Percentiles rank a stretch among this genome's conserved stretches.
These are phyloP conservation scores for Colletotrichum godetiae DNA, from an alignment of 2,329 filamentous ascomycete genomes.

Conservation along the genomic window DNA sequence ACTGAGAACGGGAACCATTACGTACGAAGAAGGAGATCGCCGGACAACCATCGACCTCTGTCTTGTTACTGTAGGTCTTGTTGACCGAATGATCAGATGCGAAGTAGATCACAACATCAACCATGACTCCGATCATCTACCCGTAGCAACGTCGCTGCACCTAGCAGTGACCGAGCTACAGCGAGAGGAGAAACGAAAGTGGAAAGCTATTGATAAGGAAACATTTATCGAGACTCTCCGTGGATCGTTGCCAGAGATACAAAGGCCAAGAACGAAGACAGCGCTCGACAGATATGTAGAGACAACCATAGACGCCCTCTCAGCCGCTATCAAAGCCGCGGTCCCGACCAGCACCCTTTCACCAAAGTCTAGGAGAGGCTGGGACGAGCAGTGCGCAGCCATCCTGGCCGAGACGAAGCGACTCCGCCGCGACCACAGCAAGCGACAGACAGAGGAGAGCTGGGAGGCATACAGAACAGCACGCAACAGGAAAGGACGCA, in stretches of 20 bases:
- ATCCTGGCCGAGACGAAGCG: not conserved
- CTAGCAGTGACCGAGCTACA: not conserved
- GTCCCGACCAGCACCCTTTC: not conserved
- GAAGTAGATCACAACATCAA: not conserved
- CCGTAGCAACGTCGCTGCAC: not conserved
- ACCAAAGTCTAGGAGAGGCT: not conserved
- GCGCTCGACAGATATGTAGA: conserved; percentile 1
- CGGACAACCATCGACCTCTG: not conserved
- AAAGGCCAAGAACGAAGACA: not conserved
- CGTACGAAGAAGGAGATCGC: not conserved
- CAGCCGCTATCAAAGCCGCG: not conserved
- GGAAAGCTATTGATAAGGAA: not conserved
- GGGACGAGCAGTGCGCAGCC: not conserved
- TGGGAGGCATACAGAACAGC: too few relatives aligned
- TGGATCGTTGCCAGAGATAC: not conserved
- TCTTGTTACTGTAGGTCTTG: not conserved
- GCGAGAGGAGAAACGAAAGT: not conserved
- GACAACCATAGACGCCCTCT: not conserved
- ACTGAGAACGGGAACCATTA: not conserved
- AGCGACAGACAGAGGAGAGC: not conserved
- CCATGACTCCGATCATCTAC: conserved; percentile 1
- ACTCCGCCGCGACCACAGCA: not conserved
- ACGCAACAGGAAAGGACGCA: too few relatives aligned
- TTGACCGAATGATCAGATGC: not conserved
- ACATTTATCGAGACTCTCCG: not conserved